Evolutionary conservation across 108 stramenopile species (phyloP), one percentile per base, ranked within the genome.

Genomic region (Cylindrotheca fusiformis): DNA sequence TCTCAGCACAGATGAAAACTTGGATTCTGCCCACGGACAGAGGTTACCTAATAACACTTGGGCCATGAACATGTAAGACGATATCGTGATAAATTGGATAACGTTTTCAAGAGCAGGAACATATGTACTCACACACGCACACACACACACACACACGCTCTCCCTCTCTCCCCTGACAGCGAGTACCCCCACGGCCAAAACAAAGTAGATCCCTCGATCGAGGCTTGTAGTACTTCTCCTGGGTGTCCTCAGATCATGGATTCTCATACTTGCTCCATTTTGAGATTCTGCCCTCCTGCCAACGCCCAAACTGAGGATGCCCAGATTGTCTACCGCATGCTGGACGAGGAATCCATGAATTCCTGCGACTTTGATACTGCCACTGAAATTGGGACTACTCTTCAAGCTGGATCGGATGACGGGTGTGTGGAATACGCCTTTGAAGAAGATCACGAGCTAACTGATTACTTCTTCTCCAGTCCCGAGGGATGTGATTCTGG

Each of bases 251-350:
- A 53, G 21, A 21, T 21, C 21, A 21, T 53, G 18, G 22, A 18
- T 20, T 14, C 19, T 22, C 52, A 53, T 22, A 53, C 52, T 18
- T 53, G 52, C 52, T 53, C 52, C 21, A 53, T 53, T 18, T 14
- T 53, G 19, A 18, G 22, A 18, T 53, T 53, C 52, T 53, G 52
- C 21, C 21, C 18, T 21, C 19, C 18, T 20, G 52, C n/a, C 14
- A 21, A 22, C 21, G 21, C 19, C 21, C 14, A 14, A 21, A 14
- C 52, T 21, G 20, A 21, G 18, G n/a, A n/a, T n/a, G n/a, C n/a
- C n/a, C n/a, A n/a, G n/a, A n/a, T n/a, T n/a, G 52, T 53, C 20
- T 53, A 21, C 19, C 20, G 14, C 14, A 21, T 53, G 52, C 52
- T 21, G 19, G 22, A 53, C 21, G n/a, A 21, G 14, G 21, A 53